These are phyloP conservation scores for Theileria equi DNA, from an alignment of 169 alveolate species.

Conservation along the genomic window DNA sequence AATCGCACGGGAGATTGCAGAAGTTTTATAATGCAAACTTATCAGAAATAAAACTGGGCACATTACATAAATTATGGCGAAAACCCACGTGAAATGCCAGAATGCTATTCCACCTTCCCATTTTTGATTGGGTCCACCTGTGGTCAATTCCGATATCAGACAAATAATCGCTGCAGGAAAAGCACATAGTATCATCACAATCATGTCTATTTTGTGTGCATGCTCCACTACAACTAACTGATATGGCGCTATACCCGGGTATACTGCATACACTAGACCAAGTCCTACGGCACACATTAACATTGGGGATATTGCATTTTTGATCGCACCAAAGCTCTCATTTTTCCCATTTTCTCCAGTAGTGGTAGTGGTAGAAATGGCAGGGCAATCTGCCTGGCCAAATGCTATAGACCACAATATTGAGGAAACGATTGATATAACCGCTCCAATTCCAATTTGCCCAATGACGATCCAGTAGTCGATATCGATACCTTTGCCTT, in stretches of 20 bases:
- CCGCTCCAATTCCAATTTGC: background rate
- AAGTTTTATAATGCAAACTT: background rate
- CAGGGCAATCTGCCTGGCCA: background rate
- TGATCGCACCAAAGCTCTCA: background rate
- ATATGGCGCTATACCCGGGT: constrained; percentile 12
- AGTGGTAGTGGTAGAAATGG: no score
- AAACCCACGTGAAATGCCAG: constrained; percentile 4
- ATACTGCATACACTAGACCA: constrained; percentile 2
- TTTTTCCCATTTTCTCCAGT: background rate
- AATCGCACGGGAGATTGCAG: constrained; percentile 3
- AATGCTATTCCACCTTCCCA: background rate
- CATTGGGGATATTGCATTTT: constrained; percentile 4
- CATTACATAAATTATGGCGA: background rate
- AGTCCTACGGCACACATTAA: constrained; percentile 9
- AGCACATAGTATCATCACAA: constrained; percentile 10
- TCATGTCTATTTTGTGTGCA: background rate
- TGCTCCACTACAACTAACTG: background rate
- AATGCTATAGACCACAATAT: constrained; percentile 6
- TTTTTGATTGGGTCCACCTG: constrained; percentile 1
- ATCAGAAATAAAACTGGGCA: background rate
- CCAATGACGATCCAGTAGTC: background rate
- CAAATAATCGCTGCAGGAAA: constrained; percentile 4
- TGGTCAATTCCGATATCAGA: background rate
- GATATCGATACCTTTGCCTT: background rate
- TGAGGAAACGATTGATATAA: constrained; percentile 2